Percentiles rank a stretch among this genome's conserved stretches.
phyloP scores from a whole-genome alignment of 768 basidiomycete species.

The Naganishia antarctica region DNA sequence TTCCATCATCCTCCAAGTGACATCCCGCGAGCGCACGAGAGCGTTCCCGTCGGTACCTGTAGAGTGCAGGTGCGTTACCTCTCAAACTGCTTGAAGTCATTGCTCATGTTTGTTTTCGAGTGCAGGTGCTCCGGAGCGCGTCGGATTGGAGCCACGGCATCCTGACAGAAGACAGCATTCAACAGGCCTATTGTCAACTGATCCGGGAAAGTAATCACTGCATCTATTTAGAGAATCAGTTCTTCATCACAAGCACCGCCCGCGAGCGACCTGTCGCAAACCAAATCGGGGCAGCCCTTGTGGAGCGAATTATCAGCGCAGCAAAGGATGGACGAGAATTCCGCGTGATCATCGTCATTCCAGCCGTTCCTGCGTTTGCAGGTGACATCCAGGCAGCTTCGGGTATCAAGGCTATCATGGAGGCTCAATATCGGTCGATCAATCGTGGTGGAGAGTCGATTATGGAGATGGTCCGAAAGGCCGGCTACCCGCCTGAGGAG shows the following conservation, averaged over 20 bases:
- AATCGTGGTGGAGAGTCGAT: conserved; percentile 55
- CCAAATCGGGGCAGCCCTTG: conserved; percentile 73
- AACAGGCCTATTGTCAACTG: conserved; percentile 47
- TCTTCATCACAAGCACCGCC: conserved; percentile 64
- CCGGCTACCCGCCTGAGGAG: conserved; percentile 36
- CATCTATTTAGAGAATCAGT: conserved; percentile 70
- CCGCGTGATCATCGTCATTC: conserved; percentile 77
- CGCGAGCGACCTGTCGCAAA: conserved; percentile 69
- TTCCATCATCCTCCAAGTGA: conserved; percentile 48
- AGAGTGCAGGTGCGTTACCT: conserved; percentile 73
- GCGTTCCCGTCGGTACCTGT: conserved; percentile 53
- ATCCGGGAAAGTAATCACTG: conserved; percentile 69
- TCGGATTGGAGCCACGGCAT: conserved; percentile 94
- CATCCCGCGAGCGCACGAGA: conserved; percentile 40
- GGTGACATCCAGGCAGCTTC: conserved; percentile 68
- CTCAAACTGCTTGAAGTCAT: too few relatives aligned
- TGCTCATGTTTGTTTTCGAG: too few relatives aligned
- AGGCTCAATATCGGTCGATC: conserved; percentile 65
- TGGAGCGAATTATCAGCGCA: conserved; percentile 78
- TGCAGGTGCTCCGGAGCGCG: conserved; percentile 80
- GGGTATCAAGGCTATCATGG: conserved; percentile 65
- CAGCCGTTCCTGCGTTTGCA: conserved; percentile 85
- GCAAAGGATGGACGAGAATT: conserved; percentile 67
- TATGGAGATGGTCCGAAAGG: conserved; percentile 33
- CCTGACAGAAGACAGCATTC: conserved; percentile 81